A percentile compares a stretch with the other conserved stretches of the same genome.
phyloP scores from a whole-genome alignment of 352 stramenopile genomes.

The Phytophthora tentaculata region DNA sequence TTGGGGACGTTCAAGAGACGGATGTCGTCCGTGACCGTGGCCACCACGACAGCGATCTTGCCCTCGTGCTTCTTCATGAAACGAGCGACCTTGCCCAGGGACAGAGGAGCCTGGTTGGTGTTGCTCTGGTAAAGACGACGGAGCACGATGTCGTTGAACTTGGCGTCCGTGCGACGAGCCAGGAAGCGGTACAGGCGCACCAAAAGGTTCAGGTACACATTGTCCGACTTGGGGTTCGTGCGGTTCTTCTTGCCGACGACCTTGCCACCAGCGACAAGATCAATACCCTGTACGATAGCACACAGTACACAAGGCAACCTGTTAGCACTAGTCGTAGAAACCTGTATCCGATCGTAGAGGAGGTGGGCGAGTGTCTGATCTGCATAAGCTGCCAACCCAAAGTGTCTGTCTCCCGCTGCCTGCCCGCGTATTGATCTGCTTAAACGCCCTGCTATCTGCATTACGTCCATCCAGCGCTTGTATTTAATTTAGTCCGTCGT shows the following conservation, averaged over 20 bases:
- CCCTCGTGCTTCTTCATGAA: conserved; percentile 99
- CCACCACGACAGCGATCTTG: conserved; percentile 99
- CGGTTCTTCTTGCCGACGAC: conserved; percentile 98
- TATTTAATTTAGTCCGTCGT: not conserved
- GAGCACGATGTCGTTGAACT: conserved; percentile 98
- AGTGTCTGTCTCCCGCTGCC: conserved; percentile 16
- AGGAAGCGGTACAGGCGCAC: conserved; percentile 98
- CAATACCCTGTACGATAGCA: conserved; percentile 93
- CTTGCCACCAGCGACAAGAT: conserved; percentile 99
- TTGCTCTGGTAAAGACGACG: conserved; percentile 99
- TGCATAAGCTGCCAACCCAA: not conserved
- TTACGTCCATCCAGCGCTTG: not conserved
- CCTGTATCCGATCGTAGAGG: conserved; percentile 4
- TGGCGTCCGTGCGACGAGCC: conserved; percentile 97
- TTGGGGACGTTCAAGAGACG: conserved; percentile 97
- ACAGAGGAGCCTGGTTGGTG: conserved; percentile 98
- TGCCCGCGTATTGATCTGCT: conserved; percentile 24
- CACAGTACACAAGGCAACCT: conserved; percentile 22
- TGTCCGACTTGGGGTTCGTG: conserved; percentile 98
- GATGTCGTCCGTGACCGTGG: conserved; percentile 99
- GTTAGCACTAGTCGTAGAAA: conserved; percentile 27
- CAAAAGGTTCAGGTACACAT: conserved; percentile 99
- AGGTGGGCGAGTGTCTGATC: conserved; percentile 2
- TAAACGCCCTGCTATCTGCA: not conserved
- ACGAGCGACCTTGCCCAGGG: conserved; percentile 94